These are phyloP conservation scores for Trichophyton equinum DNA, from an alignment of 2,329 filamentous ascomycete genomes.

Conservation along the genomic window DNA sequence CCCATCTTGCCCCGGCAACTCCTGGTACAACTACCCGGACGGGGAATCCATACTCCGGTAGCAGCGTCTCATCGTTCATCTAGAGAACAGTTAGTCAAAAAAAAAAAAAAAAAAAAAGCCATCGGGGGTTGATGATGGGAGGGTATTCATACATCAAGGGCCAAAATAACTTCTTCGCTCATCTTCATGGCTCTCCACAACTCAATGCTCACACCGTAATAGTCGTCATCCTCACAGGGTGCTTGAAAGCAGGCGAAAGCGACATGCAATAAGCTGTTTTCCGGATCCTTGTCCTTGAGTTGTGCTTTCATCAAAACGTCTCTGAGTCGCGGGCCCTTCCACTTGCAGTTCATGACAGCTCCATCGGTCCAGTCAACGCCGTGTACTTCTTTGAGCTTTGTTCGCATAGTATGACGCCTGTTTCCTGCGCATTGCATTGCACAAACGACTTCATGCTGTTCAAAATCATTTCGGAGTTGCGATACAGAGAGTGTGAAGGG, in stretches of 20 bases:
- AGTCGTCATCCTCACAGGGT: slow-evolving; percentile 44
- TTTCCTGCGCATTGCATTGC: slow-evolving; percentile 50
- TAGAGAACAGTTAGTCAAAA: slow-evolving; percentile 13
- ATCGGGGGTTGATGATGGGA: neutral
- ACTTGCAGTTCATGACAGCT: slow-evolving; percentile 49
- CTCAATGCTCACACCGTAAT: slow-evolving; percentile 46
- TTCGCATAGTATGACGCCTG: slow-evolving; percentile 49
- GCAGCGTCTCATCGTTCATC: slow-evolving; percentile 40
- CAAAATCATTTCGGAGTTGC: slow-evolving; percentile 37
- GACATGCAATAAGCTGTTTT: slow-evolving; percentile 33
- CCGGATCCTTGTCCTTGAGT: slow-evolving; percentile 23
- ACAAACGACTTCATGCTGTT: slow-evolving; percentile 44
- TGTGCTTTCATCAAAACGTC: slow-evolving; percentile 41
- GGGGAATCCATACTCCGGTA: slow-evolving; percentile 40
- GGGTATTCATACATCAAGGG: slow-evolving; percentile 30
- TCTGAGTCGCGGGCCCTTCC: slow-evolving; percentile 41
- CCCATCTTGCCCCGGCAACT: slow-evolving; percentile 41
- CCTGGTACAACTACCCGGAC: slow-evolving; percentile 42
- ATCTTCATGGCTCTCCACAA: slow-evolving; percentile 33
- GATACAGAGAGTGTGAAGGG: slow-evolving; percentile 35
- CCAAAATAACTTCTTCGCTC: slow-evolving; percentile 37
- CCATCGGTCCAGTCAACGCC: slow-evolving; percentile 50
- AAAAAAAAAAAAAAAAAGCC: no score
- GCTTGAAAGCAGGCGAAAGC: slow-evolving; percentile 44
- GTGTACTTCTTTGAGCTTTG: slow-evolving; percentile 44